A percentile compares a stretch with the other conserved stretches of the same genome.
phyloP scores from a whole-genome alignment of 306 rosid species.

The Canavalia ensiformis region DNA sequence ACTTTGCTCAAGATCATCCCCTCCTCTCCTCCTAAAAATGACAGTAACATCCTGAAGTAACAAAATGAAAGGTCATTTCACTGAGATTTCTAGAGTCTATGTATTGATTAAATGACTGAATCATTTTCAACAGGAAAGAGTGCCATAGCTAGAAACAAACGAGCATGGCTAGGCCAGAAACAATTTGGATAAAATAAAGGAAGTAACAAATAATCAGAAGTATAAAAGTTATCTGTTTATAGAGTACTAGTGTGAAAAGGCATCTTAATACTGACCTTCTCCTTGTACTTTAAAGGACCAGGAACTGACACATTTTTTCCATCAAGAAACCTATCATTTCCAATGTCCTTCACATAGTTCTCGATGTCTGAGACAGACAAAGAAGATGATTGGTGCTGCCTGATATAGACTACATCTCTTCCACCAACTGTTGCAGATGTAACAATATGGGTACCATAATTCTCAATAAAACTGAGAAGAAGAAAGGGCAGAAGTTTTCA shows the following conservation, averaged over 20 bases:
- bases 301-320: constrained; percentile 58
- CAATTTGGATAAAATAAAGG: constrained; percentile 40
- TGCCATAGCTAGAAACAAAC: constrained; percentile 34
- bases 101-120: constrained; percentile 39
- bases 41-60: constrained; percentile 93
- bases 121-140: neutral
- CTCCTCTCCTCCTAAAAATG: constrained; percentile 98
- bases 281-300: constrained; percentile 91
- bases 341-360: constrained; percentile 82
- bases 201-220: constrained; percentile 5
- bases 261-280: constrained; percentile 73
- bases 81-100: constrained; percentile 26
- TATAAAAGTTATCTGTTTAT: neutral
- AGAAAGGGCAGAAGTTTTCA: constrained; percentile 31
- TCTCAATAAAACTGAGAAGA: constrained; percentile 91
- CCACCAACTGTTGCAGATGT: constrained; percentile 97
- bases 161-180: constrained; percentile 5
- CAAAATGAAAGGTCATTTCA: constrained; percentile 37
- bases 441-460: constrained; percentile 93
- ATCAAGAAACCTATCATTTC: constrained; percentile 81
- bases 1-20: constrained; percentile 98
- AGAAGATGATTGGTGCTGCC: constrained; percentile 94
- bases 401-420: constrained; percentile 88
- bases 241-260: neutral
- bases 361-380: constrained; percentile 80